Conservation (phyloP, 306 rosid species). For the Dalbergia cultrata region DNA sequence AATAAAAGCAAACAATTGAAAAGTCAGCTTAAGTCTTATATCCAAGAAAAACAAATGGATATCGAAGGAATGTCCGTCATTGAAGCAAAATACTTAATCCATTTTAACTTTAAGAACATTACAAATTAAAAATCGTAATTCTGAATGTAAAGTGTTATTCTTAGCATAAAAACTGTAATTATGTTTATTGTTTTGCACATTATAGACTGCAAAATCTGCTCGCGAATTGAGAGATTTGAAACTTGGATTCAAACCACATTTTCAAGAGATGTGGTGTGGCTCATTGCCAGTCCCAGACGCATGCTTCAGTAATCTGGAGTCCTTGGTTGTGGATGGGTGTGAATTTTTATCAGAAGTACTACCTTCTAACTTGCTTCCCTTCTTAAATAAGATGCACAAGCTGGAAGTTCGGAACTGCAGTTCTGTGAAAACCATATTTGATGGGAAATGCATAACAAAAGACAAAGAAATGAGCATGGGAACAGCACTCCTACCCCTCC, state of each 20-base stretch:
- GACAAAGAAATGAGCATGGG: background rate
- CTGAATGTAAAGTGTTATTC: background rate
- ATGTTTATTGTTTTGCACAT: background rate
- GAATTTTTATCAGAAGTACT: background rate
- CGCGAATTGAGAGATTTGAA: background rate
- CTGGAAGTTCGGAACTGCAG: background rate
- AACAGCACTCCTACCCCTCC: background rate
- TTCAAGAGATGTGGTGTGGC: background rate
- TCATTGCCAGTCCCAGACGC: background rate
- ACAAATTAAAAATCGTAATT: background rate
- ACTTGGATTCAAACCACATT: background rate
- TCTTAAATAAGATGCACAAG: background rate
- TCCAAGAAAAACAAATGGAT: too few relatives aligned
- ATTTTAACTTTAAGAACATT: background rate
- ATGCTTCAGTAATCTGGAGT: background rate
- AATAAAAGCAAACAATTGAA: too few relatives aligned
- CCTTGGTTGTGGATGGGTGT: background rate
- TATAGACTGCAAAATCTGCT: background rate
- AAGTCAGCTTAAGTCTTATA: too few relatives aligned
- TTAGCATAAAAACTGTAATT: background rate
- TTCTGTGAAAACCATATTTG: conserved; percentile 7
- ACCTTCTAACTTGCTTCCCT: background rate
- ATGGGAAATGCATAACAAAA: background rate
- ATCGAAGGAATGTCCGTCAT: too few relatives aligned
- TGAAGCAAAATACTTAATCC: background rate